Evolutionary conservation across 352 stramenopile genomes (phyloP), one percentile per base, ranked within the genome.

Genomic region (Globisporangium echinulatum): DNA sequence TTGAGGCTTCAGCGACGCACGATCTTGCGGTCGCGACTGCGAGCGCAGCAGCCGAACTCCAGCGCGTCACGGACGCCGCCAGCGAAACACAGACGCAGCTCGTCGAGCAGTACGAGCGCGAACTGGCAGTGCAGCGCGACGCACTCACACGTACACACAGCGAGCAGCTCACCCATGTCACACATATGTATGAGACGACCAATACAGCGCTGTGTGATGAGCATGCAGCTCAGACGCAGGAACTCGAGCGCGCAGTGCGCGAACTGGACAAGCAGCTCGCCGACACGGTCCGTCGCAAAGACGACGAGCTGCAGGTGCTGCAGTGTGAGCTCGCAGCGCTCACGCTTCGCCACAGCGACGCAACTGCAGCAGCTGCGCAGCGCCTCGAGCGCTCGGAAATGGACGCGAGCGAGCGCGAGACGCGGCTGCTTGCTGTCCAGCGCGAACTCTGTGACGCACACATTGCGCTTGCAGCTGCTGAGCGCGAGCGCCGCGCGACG

Each of bases 241-340:
- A 52, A 8, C 50, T 88, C 14, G 76, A 87, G 59, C 75, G 73
- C n/a, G 44, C 66, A 4, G 62, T 83, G 25, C 72, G 76, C 9
- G 75, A 90, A 4, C 62, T 72, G 15, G 77, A 69, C 5, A 72
- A 74, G 25, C 59, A 66, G 14, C 51, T 70, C 2, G 57, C 58
- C 19, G 61, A 79, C n/a, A 59, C 38, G 17, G 61, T 69, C n/a
- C 40, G 51, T 8, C 39, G 33, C n/a, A 72, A 67, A 56, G 51
- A 60, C 6, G 17, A 19, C 0, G 67, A 77, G 43, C 38, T 90
- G 0, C 51, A 74, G 11, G 52, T 11, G 0, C 61, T 87, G 13
- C 25, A 61, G 65, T 79, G 63, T 15, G 25, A 15, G 68, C 8
- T 43, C 43, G 70, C 53, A 5, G 59, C 52, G 40, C 49, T 77